Evolutionary conservation across 495 filamentous ascomycete species (phyloP), one percentile per base, ranked within the genome.

Genomic region (Neohortaea acidophila): DNA sequence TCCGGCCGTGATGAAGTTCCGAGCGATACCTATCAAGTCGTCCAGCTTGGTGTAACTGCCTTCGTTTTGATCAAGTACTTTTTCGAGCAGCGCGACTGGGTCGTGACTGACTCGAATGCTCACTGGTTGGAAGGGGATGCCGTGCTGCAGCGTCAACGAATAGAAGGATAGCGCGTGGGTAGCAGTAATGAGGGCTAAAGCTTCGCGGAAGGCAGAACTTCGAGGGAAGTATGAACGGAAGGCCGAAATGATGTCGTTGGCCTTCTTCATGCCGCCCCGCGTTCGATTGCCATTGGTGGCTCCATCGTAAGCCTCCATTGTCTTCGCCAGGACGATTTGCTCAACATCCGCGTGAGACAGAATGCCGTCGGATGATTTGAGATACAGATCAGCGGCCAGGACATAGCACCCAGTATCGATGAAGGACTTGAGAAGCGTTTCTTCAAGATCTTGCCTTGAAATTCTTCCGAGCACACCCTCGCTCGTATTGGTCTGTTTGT

Each of bases 151-250:
- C 0, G 79, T 86, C 5, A 97, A 67, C 3, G 81, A 80, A 60
- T 93, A 96, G 46, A 80, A 79, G 23, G 84, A 87, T 24, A 96
- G 65, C 5, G 74, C 66, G 55, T 97, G 85, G 0, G 91, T 92
- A 13, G 89, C 84, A 28, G 67, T 64, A n/a, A 94, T 64, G 4
- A 97, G 69, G 24, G 80, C 70, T 20, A 69, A 67, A 30, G 76
- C 65, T 43, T 71, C 66, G 38, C 65, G 69, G 31, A 77, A 61
- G 1, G 63, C 59, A 3, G 56, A 45, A 2, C 76, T 76, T 3
- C 65, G 59, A 1, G 64, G 58, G 47, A 85, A 72, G 38, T 76
- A 72, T 13, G 69, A 56, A 21, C 69, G 68, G 56, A 91, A 85
- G 10, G 79, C 60, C 44, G 78, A 66, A 39, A 89, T 60, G 36